A percentile compares a stretch with the other conserved stretches of the same genome.
Evolutionary conservation across 2,329 filamentous ascomycete species (phyloP).

Genomic region (Phyllosticta citriasiana): DNA sequence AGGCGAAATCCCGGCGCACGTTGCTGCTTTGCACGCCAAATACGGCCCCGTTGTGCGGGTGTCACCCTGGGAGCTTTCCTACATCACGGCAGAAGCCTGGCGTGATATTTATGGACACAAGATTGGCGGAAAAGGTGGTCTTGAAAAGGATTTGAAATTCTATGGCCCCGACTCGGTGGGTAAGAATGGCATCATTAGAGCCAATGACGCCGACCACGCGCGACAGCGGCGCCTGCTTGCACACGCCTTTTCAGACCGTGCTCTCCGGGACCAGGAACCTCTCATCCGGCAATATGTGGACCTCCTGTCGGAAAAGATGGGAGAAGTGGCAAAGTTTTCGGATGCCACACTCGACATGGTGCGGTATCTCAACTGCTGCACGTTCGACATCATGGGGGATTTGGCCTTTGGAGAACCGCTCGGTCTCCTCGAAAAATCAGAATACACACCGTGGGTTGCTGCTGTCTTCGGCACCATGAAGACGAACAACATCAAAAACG

Average conservation of each 20-base stretch:
- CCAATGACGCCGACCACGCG: constrained; percentile 13
- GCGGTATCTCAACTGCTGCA: constrained; percentile 14
- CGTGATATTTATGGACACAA: constrained; percentile 13
- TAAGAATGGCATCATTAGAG: constrained; percentile 2
- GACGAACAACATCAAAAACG: not conserved
- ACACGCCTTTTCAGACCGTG: constrained; percentile 24
- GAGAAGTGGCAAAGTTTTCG: not conserved
- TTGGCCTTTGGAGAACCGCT: constrained; percentile 23
- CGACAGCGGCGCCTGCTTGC: constrained; percentile 14
- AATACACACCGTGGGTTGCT: constrained; percentile 25
- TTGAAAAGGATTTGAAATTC: constrained; percentile 7
- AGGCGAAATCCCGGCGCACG: not conserved
- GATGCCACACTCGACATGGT: constrained; percentile 1
- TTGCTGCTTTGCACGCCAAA: not conserved
- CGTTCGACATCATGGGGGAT: constrained; percentile 27
- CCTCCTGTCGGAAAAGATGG: constrained; percentile 15
- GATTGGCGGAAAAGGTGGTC: constrained; percentile 1
- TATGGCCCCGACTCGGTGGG: constrained; percentile 4
- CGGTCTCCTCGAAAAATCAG: constrained; percentile 20
- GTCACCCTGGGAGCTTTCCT: constrained; percentile 8
- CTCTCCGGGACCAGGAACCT: constrained; percentile 21
- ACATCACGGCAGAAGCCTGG: constrained; percentile 9
- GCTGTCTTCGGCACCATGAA: constrained; percentile 20
- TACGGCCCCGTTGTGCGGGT: constrained; percentile 11
- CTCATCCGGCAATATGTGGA: constrained; percentile 25